Conservation (phyloP, 169 alveolate species). For the Eimeria nieschulzi region DNA sequence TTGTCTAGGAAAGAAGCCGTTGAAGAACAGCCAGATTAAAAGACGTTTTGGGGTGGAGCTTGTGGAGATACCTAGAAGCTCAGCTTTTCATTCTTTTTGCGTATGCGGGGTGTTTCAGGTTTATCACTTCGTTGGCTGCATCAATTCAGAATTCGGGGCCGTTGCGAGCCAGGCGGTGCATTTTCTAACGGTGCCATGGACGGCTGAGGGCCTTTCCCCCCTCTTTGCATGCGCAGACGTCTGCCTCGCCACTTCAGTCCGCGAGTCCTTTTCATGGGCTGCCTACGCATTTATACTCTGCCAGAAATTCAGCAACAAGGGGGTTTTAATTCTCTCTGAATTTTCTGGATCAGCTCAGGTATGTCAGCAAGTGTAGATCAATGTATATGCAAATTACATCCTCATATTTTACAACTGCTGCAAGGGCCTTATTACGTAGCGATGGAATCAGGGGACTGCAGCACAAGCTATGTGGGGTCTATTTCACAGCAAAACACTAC, state of each 20-base stretch:
- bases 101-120: not conserved
- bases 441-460: too few species aligned
- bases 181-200: not conserved
- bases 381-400: too few species aligned
- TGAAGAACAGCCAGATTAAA: too few species aligned
- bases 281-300: constrained; percentile 33
- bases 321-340: constrained; percentile 34
- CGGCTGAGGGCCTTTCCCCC: constrained; percentile 1
- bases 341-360: constrained; percentile 34
- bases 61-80: too few species aligned
- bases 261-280: constrained; percentile 30
- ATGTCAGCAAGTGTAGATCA: too few species aligned
- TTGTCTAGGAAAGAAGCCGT: too few species aligned
- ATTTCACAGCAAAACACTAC: too few species aligned
- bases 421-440: too few species aligned
- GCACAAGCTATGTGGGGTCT: too few species aligned
- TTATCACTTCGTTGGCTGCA: not conserved
- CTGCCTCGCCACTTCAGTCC: not conserved
- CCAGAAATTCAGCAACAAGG: constrained; percentile 27
- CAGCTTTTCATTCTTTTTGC: not conserved
- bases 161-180: constrained; percentile 1
- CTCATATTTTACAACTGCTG: not conserved
- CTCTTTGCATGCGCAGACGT: constrained; percentile 33
- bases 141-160: constrained; percentile 16
- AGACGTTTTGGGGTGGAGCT: too few species aligned